Base-by-base conservation (phyloP, 768 basidiomycete species). In the Dioszegia hungarica region DNA sequence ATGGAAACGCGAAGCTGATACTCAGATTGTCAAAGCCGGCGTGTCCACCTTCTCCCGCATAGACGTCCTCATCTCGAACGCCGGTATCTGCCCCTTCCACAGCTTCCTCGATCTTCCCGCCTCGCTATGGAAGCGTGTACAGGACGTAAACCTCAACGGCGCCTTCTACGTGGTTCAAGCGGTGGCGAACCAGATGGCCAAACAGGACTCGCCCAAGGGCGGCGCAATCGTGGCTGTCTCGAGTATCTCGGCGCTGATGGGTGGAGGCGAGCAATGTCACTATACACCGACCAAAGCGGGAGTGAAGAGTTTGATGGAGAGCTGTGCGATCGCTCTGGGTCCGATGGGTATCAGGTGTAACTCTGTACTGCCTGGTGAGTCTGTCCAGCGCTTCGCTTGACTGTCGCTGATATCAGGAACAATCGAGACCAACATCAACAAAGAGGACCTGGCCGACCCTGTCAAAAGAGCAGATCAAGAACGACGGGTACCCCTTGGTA, bases 281-380 rank as follows among this genome's bases (percentile, higher is more conserved):
- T 89, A 88, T 64, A 87, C 85, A 2, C 86, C 87, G 4, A 88
- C 88, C 4, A 88, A 89, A 68, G 88, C 88, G 1, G 86, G 85
- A 1, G 83, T 89, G 49, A 81, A 86, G 40, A 85, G 84, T 27
- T 75, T 89, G 61, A 89, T 88, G 87, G 86, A 88, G 74, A 85
- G 84, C 59, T 86, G 84, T 64, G 86, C 87, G 3, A 83, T 87
- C 39, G 86, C 87, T 3, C 78, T 88, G 24, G 86, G 86, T n/a
- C 85, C 86, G 60, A 83, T 86, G 72, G 82, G 82, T 46, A 89
- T 89, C 61, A 81, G 87, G 34, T 86, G 77, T 62, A 77, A 77
- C 55, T 67, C 68, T 1, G 67, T 78, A 28, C 79, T 87, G n/a
- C 86, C 87, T 14, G 76, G 76, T 77, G 40, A 37, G 66, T 52